Base-by-base conservation (phyloP, 306 rosid species). In the Cucurbita ficifolia region DNA sequence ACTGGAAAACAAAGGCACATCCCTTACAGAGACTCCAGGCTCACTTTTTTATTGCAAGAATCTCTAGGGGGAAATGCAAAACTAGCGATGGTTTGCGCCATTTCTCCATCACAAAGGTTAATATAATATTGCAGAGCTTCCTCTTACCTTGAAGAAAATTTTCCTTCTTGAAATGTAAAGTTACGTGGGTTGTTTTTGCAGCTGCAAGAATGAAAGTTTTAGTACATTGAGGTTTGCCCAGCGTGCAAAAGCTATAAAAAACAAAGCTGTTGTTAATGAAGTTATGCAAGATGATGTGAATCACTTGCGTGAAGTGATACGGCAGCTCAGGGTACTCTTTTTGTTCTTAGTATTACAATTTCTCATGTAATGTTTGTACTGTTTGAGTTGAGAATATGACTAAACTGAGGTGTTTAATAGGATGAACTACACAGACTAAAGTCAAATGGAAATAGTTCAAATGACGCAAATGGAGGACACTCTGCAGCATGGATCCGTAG, bases 41-140 rank as follows among this genome's bases (percentile, higher is more conserved):
- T 95, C 84, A 95, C 99, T 63, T 95, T 95, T 82, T 83, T 95
- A 61, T 83, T 95, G 86, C 97, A 95, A 87, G 99, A 95, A 56
- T 91, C 97, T 79, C 97, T 95, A 7, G 99, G 99, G 63, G 99
- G 97, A 65, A 95, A 95, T 89, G 96, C 97, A 53, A 95, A 91
- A 77, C 82, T 95, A 77, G 99, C 99, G n/a, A 91, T 95, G 99
- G 89, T 95, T 76, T 95, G 99, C 86, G 97, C 99, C 81, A 84
- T 95, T 79, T 95, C 99, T 59, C 99, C 97, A 19, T 83, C 96
- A 24, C 96, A 89, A 71, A 86, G 97, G 99, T 95, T 76, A 79
- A 35, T 77, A n/a, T 80, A 78, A 33, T 76, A 16, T 48, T 50
- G 70, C 68, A 76, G 73, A 29, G 35, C 58, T 29, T 72, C 38